phyloP scores from a whole-genome alignment of 1,284 basidiomycete species.

The Leccinum insolens region DNA sequence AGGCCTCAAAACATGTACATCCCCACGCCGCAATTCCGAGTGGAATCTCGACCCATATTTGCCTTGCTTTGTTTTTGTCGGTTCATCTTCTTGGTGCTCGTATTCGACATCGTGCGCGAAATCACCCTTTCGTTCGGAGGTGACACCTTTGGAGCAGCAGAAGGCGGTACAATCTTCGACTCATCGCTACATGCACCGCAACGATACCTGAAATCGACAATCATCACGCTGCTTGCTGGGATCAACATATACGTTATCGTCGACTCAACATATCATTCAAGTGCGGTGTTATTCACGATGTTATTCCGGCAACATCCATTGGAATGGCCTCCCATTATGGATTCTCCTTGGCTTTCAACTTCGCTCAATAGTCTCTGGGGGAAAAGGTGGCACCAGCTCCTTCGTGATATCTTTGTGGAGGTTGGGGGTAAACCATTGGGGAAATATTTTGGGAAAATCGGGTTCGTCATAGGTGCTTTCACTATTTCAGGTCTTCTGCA shows the following conservation, averaged over 20 bases:
- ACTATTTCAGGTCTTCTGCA: conserved; percentile 55
- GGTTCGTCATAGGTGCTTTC: conserved; percentile 57
- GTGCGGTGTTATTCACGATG: conserved; percentile 45
- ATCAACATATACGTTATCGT: conserved; percentile 46
- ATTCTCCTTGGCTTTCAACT: conserved; percentile 20
- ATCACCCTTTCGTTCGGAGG: conserved; percentile 18
- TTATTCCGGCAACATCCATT: conserved; percentile 38
- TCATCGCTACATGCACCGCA: conserved; percentile 39
- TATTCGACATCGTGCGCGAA: conserved; percentile 10
- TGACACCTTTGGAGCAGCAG: conserved; percentile 25
- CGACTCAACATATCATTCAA: conserved; percentile 45
- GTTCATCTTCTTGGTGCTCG: conserved; percentile 1
- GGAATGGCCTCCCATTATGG: conserved; percentile 11
- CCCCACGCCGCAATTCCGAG: conserved; percentile 14
- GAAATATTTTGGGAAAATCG: conserved; percentile 46
- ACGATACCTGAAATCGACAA: conserved; percentile 47
- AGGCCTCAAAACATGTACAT: conserved; percentile 15
- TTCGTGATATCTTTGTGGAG: conserved; percentile 41
- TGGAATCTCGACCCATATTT: conserved; percentile 25
- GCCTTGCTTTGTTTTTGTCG: conserved; percentile 20
- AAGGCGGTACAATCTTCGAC: conserved; percentile 54
- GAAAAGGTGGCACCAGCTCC: conserved; percentile 49
- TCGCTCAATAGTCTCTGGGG: conserved; percentile 44
- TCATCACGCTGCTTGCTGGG: conserved; percentile 45
- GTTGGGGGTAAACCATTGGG: conserved; percentile 36